Conservation (phyloP, 129 eudicot genomes). For the Chrysanthemum lavandulifolium region DNA sequence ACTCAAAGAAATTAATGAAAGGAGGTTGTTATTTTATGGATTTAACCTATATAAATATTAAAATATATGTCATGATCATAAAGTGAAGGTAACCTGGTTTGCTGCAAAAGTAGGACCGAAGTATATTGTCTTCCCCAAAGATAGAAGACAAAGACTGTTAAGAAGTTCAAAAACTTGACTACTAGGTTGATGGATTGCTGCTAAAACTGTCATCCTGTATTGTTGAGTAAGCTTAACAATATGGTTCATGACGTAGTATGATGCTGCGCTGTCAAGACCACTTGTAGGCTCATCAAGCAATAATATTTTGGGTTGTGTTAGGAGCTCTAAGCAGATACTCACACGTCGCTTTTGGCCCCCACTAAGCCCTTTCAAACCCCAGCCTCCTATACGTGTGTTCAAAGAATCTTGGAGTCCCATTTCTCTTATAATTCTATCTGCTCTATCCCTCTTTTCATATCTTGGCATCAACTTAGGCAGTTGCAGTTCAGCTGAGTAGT, state of each 20-base stretch:
- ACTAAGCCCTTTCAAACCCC: conserved; percentile 67
- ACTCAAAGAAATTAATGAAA: too few species aligned
- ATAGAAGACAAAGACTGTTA: conserved; percentile 54
- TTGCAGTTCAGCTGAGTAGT: conserved; percentile 82
- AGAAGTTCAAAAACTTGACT: conserved; percentile 57
- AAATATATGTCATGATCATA: neutral
- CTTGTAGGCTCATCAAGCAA: conserved; percentile 88
- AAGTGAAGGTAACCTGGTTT: conserved; percentile 45
- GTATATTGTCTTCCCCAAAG: conserved; percentile 50
- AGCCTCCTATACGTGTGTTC: conserved; percentile 76
- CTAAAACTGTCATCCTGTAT: conserved; percentile 56
- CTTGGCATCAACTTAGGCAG: conserved; percentile 58
- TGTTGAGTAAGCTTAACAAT: conserved; percentile 51
- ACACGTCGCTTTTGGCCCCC: conserved; percentile 72
- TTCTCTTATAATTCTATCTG: conserved; percentile 64
- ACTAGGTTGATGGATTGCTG: conserved; percentile 71
- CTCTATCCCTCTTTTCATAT: conserved; percentile 58
- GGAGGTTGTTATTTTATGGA: too few species aligned
- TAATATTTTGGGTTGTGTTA: conserved; percentile 59
- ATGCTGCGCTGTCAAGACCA: conserved; percentile 81
- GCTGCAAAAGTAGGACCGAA: conserved; percentile 56
- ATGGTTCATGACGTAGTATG: conserved; percentile 62
- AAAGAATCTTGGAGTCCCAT: conserved; percentile 75
- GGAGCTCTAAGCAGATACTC: conserved; percentile 65
- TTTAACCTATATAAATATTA: neutral